Evolutionary conservation across 2,329 filamentous ascomycete genomes (phyloP), one percentile per base, ranked within the genome.

Genomic region (Rachicladosporium sp.): DNA sequence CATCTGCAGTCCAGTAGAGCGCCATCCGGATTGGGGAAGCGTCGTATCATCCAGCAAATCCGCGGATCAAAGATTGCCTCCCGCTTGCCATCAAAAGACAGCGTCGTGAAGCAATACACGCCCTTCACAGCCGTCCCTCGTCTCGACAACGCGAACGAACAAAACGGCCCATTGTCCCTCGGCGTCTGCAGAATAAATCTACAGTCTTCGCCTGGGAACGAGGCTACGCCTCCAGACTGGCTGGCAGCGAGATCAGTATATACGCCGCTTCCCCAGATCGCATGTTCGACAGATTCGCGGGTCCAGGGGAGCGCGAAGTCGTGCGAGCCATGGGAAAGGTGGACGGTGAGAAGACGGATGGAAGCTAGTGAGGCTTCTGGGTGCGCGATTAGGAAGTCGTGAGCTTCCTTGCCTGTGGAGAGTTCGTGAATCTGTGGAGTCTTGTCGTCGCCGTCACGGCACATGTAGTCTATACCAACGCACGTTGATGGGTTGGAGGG

Each of bases 161-260:
- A 36, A 12, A 29, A 41, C 8, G 41, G 41, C 6, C 37, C 37
- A 15, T 8, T 27, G 13, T 43, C 41, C 23, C 7, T 10, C 11
- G 41, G 41, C 10, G 37, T 40, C 11, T 37, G 37, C 6, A 43
- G 37, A 12, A 43, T 29, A 23, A 43, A 43, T 13, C 41, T 31
- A 5, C 13, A 36, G n/a, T 37, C 37, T 9, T 36, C 30, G 10
- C 37, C 37, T 4, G 37, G n/a, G 4, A 43, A 15, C 9, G 38
- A 33, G 10, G 41, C 41, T 13, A 23, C 31, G 31, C 33, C 41
- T 15, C 41, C 41, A 11, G 38, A n/a, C 9, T 23, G 32, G n/a
- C 4, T 43, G 4, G 11, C 6, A 11, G 35, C 13, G 21, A 40
- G 34, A 27, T 36, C 23, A 11, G 27, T 10, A 30, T 40, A 43